A percentile compares a stretch with the other conserved stretches of the same genome.
These are phyloP conservation scores for Dryas octopetala DNA, from an alignment of 306 rosid species.

Conservation along the genomic window DNA sequence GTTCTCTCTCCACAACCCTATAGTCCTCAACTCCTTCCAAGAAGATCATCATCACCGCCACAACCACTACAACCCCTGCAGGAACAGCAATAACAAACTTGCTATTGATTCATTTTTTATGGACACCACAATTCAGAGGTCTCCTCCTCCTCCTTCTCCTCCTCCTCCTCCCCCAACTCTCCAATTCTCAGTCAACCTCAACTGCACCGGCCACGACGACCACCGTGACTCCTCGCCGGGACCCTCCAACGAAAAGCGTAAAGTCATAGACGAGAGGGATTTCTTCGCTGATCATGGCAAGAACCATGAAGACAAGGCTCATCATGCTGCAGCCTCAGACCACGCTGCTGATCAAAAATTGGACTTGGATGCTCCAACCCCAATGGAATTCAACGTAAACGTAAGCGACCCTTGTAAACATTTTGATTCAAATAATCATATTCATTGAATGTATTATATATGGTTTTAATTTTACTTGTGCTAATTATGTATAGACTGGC, in stretches of 20 bases:
- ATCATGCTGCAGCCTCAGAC: conserved; percentile 17
- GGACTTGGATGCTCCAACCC: conserved; percentile 18
- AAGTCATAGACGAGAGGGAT: conserved; percentile 61
- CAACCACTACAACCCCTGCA: background rate
- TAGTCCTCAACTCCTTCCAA: conserved; percentile 69
- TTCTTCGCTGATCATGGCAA: conserved; percentile 46
- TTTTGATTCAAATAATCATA: background rate
- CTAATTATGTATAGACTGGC: conserved; percentile 50
- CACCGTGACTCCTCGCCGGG: conserved; percentile 24
- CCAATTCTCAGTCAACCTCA: conserved; percentile 63
- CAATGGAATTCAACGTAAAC: conserved; percentile 49
- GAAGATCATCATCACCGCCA: conserved; percentile 21
- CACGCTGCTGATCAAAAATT: conserved; percentile 7
- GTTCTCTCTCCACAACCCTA: conserved; percentile 50
- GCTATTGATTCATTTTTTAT: conserved; percentile 10
- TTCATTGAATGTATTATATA: background rate
- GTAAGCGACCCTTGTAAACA: conserved; percentile 37
- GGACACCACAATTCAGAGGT: conserved; percentile 29
- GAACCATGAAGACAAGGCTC: conserved; percentile 3
- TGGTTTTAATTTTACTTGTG: background rate
- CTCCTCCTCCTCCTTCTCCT: conserved; percentile 35
- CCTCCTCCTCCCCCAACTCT: conserved; percentile 32
- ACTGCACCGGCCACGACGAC: conserved; percentile 14
- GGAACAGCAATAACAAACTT: background rate
- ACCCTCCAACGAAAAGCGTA: conserved; percentile 19